Conservation (phyloP, 225 moss, liverwort and hornwort genomes). For the Neckera pumila region DNA sequence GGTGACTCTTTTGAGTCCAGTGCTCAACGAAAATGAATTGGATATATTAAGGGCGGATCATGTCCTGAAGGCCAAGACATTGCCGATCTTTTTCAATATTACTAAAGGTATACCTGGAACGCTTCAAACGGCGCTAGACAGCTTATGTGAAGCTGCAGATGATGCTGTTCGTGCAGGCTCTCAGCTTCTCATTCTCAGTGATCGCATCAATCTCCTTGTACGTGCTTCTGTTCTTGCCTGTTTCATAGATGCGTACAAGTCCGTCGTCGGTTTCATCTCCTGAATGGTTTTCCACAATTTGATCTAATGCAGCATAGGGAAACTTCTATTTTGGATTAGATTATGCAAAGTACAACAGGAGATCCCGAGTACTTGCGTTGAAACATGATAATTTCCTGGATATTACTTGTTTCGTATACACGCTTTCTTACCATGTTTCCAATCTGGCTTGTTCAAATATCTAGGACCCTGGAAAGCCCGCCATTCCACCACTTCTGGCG, state of each 20-base stretch:
- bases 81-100: slow-evolving; percentile 62
- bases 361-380: neutral
- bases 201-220: slow-evolving; percentile 55
- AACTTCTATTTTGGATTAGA: neutral
- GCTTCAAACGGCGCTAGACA: slow-evolving; percentile 35
- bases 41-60: slow-evolving; percentile 41
- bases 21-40: slow-evolving; percentile 68
- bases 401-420: neutral
- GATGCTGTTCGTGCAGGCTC: slow-evolving; percentile 36
- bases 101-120: slow-evolving; percentile 61
- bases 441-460: neutral
- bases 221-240: neutral
- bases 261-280: neutral
- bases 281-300: neutral
- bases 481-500: slow-evolving; percentile 74
- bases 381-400: neutral
- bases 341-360: neutral
- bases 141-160: slow-evolving; percentile 35
- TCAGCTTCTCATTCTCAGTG: slow-evolving; percentile 66
- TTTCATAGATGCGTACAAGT: neutral
- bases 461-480: slow-evolving; percentile 60
- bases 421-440: neutral
- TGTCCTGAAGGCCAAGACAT: slow-evolving; percentile 49
- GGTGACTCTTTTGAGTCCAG: slow-evolving; percentile 62
- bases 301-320: neutral